A percentile compares a stretch with the other conserved stretches of the same genome.
phyloP scores from a whole-genome alignment of 2,329 filamentous ascomycete species.

The Pyrenochaeta sp. region DNA sequence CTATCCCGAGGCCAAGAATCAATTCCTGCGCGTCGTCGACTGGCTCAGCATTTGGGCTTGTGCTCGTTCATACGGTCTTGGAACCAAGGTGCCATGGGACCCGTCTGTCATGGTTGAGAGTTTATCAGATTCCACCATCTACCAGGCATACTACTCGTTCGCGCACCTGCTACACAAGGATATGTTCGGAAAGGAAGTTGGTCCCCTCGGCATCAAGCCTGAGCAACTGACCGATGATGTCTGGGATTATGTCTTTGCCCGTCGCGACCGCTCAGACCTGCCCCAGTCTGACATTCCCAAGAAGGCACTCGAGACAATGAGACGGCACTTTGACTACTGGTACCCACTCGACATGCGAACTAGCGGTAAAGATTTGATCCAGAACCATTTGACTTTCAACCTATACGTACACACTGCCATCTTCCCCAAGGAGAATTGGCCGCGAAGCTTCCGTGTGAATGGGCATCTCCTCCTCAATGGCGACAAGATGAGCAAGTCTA shows the following conservation, averaged over 20 bases:
- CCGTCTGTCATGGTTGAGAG: slow-evolving; percentile 88
- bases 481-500: slow-evolving; percentile 98
- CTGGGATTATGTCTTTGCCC: slow-evolving; percentile 94
- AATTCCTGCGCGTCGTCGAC: slow-evolving; percentile 82
- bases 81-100: slow-evolving; percentile 95
- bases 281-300: slow-evolving; percentile 76
- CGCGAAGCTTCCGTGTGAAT: slow-evolving; percentile 83
- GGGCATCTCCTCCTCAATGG: slow-evolving; percentile 94
- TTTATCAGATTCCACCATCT: slow-evolving; percentile 90
- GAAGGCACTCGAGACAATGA: slow-evolving; percentile 78
- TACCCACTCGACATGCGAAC: slow-evolving; percentile 90
- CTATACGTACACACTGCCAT: slow-evolving; percentile 92
- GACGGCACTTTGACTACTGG: slow-evolving; percentile 95
- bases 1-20: slow-evolving; percentile 64
- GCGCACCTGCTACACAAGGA: slow-evolving; percentile 77
- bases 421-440: slow-evolving; percentile 90
- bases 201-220: slow-evolving; percentile 64
- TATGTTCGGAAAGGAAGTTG: slow-evolving; percentile 73
- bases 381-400: slow-evolving; percentile 95
- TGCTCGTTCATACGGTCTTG: slow-evolving; percentile 87
- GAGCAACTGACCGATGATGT: slow-evolving; percentile 95
- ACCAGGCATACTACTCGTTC: slow-evolving; percentile 76
- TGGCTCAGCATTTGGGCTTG: slow-evolving; percentile 93
- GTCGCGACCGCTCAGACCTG: slow-evolving; percentile 74
- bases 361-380: slow-evolving; percentile 76